These are phyloP conservation scores for Fomitopsis schrenkii DNA, from an alignment of 1,284 basidiomycete genomes.

Conservation along the genomic window DNA sequence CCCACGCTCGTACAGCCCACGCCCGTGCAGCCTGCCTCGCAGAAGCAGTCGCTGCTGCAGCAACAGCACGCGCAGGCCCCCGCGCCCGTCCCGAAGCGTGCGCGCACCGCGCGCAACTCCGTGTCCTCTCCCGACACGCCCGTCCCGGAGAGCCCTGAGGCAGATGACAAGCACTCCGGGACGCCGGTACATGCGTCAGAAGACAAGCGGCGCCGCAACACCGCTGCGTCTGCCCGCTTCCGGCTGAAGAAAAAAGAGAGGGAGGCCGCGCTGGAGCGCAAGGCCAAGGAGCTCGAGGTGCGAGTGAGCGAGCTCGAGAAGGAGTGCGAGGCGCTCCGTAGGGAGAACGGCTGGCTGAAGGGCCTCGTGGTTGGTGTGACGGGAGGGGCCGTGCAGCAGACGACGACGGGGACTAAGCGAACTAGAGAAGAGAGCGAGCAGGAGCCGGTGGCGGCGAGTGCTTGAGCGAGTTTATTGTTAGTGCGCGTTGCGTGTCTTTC, in stretches of 20 bases:
- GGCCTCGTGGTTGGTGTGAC: conserved; percentile 89
- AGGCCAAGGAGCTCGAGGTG: conserved; percentile 86
- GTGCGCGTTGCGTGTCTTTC: not conserved
- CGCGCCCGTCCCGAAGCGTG: conserved; percentile 44
- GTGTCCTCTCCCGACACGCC: conserved; percentile 24
- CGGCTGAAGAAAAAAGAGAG: conserved; percentile 98
- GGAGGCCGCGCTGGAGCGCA: conserved; percentile 87
- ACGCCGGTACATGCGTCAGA: conserved; percentile 52
- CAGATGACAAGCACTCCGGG: conserved; percentile 28
- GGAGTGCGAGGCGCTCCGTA: conserved; percentile 86
- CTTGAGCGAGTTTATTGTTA: not conserved
- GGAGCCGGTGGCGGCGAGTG: not conserved
- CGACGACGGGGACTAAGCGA: conserved; percentile 7
- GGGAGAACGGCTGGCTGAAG: conserved; percentile 95
- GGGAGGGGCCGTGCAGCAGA: conserved; percentile 38
- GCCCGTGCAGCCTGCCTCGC: not conserved
- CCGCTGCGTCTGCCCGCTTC: conserved; percentile 96
- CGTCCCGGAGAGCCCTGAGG: conserved; percentile 21
- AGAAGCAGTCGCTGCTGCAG: conserved; percentile 15
- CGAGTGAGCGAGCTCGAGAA: conserved; percentile 82
- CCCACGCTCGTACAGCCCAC: conserved; percentile 4
- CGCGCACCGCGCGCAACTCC: conserved; percentile 51
- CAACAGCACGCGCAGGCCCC: conserved; percentile 21
- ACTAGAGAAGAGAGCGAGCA: conserved; percentile 6
- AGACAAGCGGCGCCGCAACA: conserved; percentile 94